Evolutionary conservation across 257 asterid genomes (phyloP).

Genomic region (Nicotiana sylvestris): DNA sequence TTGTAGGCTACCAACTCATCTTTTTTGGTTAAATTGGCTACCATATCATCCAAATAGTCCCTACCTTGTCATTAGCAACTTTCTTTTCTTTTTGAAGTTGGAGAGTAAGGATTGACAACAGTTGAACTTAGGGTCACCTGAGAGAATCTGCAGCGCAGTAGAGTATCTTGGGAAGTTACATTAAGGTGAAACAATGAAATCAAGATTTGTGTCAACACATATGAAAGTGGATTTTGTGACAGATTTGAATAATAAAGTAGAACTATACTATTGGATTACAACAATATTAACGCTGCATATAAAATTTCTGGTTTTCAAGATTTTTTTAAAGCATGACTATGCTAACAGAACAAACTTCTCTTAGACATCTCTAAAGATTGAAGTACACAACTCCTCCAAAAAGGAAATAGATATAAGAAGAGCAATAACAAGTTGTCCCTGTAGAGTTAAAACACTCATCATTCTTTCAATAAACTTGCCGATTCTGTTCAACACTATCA

Average conservation of each 20-base stretch:
- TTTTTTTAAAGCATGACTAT: neutral
- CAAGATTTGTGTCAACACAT: neutral
- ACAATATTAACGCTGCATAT: neutral
- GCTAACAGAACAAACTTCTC: neutral
- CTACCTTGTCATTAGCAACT: too few species aligned
- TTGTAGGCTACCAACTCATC: too few species aligned
- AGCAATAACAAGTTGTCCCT: neutral
- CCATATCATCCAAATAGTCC: too few species aligned
- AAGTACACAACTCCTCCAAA: neutral
- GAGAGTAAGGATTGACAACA: too few species aligned
- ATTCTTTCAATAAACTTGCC: neutral
- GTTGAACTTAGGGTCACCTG: too few species aligned
- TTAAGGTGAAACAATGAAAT: neutral
- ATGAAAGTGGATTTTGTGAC: neutral
- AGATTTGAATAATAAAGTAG: neutral
- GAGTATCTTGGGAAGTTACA: too few species aligned
- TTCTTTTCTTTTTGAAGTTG: too few species aligned
- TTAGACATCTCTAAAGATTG: neutral
- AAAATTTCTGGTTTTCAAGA: neutral
- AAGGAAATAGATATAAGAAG: neutral
- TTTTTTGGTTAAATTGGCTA: too few species aligned
- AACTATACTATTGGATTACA: neutral
- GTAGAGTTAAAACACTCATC: neutral
- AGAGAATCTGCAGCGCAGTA: too few species aligned
- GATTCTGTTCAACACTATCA: neutral